Evolutionary conservation across 345 rosid genomes (phyloP).

Genomic region (Populus nigra): DNA sequence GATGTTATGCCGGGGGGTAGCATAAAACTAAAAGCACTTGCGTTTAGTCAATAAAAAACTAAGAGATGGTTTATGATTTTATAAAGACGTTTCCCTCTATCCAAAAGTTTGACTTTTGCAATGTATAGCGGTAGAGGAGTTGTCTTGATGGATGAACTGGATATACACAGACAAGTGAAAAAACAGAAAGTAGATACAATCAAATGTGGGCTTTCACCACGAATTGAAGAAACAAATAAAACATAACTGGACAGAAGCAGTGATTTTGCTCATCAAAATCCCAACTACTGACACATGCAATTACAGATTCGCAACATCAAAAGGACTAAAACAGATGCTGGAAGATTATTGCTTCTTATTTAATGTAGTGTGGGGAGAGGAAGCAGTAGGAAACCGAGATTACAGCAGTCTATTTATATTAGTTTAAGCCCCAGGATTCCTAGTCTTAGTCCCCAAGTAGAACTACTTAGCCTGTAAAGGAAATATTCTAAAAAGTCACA

Average conservation of each 20-base stretch:
- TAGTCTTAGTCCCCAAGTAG: no score
- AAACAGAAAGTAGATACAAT: constrained; percentile 1
- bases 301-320: no score
- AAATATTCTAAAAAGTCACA: no score
- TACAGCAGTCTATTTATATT: no score
- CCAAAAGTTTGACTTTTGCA: no score
- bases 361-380: no score
- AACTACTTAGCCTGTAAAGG: no score
- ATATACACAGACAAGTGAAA: not conserved
- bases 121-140: no score
- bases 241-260: not conserved
- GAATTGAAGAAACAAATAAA: not conserved
- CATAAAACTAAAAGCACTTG: not conserved
- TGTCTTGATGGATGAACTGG: not conserved
- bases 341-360: no score
- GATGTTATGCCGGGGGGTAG: not conserved
- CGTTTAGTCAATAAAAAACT: not conserved
- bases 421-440: no score
- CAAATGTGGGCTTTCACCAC: not conserved
- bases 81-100: not conserved
- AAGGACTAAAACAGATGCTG: no score
- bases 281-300: not conserved
- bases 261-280: not conserved
- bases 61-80: not conserved
- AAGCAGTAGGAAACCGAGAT: no score